phyloP scores from a whole-genome alignment of 805 yeast species.

The Hanseniaspora guilliermondii region DNA sequence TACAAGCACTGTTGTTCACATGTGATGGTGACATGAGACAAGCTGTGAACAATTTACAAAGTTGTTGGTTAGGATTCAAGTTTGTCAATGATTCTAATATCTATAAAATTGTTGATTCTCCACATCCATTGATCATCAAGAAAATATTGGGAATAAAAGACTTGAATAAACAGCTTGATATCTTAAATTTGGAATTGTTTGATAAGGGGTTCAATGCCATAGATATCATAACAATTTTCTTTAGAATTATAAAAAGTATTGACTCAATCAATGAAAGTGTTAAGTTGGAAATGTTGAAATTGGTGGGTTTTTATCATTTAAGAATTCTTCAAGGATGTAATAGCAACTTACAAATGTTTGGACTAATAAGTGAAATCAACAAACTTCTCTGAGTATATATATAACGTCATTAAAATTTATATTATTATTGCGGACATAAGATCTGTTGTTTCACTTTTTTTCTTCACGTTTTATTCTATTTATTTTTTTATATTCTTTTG shows the following conservation, averaged over 20 bases:
- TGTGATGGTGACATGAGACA: constrained; percentile 99
- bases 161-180: constrained; percentile 54
- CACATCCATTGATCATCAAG: constrained; percentile 79
- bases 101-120: constrained; percentile 88
- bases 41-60: constrained; percentile 85
- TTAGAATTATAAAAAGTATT: constrained; percentile 58
- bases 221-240: constrained; percentile 82
- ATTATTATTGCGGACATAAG: too few relatives aligned
- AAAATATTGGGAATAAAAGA: constrained; percentile 47
- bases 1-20: constrained; percentile 83
- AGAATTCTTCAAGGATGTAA: constrained; percentile 87
- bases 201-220: constrained; percentile 82
- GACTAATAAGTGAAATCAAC: constrained; percentile 53
- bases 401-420: too few relatives aligned
- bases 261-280: constrained; percentile 54
- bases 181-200: constrained; percentile 59
- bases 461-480: too few relatives aligned
- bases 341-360: constrained; percentile 73
- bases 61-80: constrained; percentile 88
- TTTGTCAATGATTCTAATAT: constrained; percentile 86
- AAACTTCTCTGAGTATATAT: constrained; percentile 14
- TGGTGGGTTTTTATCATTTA: constrained; percentile 86
- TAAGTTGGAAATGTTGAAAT: constrained; percentile 65
- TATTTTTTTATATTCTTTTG: too few relatives aligned
- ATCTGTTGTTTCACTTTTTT: too few relatives aligned